These are phyloP conservation scores for Sisymbrium irio DNA, from an alignment of 345 rosid genomes.

Conservation along the genomic window DNA sequence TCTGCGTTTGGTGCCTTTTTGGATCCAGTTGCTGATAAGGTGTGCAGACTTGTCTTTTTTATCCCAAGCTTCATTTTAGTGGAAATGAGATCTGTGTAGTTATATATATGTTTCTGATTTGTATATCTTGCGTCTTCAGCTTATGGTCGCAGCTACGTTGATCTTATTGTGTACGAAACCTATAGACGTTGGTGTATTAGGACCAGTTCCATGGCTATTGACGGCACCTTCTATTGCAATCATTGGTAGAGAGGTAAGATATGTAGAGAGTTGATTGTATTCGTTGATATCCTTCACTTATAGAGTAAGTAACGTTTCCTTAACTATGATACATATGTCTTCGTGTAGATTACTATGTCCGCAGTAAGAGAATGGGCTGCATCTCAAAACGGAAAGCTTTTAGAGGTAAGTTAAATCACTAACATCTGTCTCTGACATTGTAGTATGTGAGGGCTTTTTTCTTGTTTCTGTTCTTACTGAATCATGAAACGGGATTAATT, in stretches of 20 bases:
- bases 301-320: neutral
- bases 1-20: conserved; percentile 96
- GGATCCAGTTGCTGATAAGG: conserved; percentile 99
- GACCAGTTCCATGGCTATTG: conserved; percentile 71
- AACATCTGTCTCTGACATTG: neutral
- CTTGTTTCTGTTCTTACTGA: neutral
- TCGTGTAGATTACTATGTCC: conserved; percentile 87
- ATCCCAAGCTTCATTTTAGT: neutral
- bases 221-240: conserved; percentile 89
- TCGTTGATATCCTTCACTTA: neutral
- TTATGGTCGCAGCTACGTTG: conserved; percentile 96
- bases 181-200: conserved; percentile 51
- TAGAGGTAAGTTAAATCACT: conserved; percentile 55
- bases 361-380: conserved; percentile 99
- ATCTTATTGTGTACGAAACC: conserved; percentile 85
- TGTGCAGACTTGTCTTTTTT: conserved; percentile 40
- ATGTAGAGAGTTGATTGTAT: neutral
- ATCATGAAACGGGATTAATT: neutral
- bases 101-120: neutral
- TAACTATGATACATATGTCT: conserved; percentile 2
- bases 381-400: conserved; percentile 76
- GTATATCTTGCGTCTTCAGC: conserved; percentile 49
- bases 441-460: neutral
- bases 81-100: neutral
- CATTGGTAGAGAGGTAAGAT: conserved; percentile 89